phyloP scores from a whole-genome alignment of 2,329 filamentous ascomycete species.

The Colletotrichum navitas region DNA sequence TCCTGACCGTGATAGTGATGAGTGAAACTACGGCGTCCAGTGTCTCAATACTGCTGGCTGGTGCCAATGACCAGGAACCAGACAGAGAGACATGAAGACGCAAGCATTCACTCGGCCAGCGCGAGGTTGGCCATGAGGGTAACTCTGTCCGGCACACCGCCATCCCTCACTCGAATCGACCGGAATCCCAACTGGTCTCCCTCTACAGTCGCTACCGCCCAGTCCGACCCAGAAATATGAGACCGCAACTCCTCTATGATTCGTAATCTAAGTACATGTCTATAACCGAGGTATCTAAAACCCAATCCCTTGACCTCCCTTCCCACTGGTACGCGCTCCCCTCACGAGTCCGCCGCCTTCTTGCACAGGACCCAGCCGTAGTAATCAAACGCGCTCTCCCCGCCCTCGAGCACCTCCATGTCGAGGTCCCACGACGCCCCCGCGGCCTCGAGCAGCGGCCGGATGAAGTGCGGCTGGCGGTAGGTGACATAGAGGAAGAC shows the following conservation, averaged over 20 bases:
- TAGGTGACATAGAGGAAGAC: conserved; percentile 67
- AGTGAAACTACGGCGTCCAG: background rate
- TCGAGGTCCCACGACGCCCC: conserved; percentile 57
- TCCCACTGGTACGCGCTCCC: accelerated
- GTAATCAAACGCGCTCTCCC: conserved; percentile 61
- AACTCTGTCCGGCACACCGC: background rate
- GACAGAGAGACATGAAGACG: background rate
- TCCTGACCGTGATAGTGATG: background rate
- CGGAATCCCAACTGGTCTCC: background rate
- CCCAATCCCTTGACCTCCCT: background rate
- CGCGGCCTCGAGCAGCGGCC: conserved; percentile 56
- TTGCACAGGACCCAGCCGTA: conserved; percentile 59
- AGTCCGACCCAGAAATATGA: background rate
- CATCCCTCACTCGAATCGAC: background rate
- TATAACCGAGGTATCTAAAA: background rate
- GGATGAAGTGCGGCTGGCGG: conserved; percentile 67
- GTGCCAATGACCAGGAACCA: background rate
- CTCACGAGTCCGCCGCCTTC: background rate
- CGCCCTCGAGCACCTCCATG: conserved; percentile 56
- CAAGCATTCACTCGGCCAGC: too few relatives aligned
- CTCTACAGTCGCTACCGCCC: background rate
- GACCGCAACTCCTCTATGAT: background rate
- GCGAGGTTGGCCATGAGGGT: background rate
- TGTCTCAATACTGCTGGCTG: background rate
- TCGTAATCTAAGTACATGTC: background rate